Evolutionary conservation across 768 basidiomycete genomes (phyloP).

Genomic region (Boletus reticuloceps): DNA sequence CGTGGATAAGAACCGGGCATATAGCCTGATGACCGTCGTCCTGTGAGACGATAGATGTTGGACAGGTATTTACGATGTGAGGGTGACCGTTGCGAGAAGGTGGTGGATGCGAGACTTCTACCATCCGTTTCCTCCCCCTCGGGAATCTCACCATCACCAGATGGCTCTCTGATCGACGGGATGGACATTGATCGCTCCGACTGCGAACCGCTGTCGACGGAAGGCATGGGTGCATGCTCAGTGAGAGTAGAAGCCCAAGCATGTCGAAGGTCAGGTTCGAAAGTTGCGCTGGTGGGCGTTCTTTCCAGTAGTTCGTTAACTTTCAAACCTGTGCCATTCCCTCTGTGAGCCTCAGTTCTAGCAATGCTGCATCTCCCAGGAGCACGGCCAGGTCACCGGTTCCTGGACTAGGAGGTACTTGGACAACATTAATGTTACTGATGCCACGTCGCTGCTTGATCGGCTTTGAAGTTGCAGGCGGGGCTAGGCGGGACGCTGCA

Average conservation of each 20-base stretch:
- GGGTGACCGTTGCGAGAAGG: slow-evolving; percentile 52
- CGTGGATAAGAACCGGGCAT: slow-evolving; percentile 46
- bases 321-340: slow-evolving; percentile 30
- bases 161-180: slow-evolving; percentile 30
- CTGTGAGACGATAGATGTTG: slow-evolving; percentile 45
- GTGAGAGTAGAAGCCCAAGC: slow-evolving; percentile 22
- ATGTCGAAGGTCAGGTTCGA: slow-evolving; percentile 20
- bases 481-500: slow-evolving; percentile 9
- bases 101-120: slow-evolving; percentile 33
- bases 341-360: slow-evolving; percentile 52
- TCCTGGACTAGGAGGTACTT: slow-evolving; percentile 46
- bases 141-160: slow-evolving; percentile 20
- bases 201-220: slow-evolving; percentile 19
- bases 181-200: slow-evolving; percentile 30
- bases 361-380: slow-evolving; percentile 54
- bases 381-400: slow-evolving; percentile 52
- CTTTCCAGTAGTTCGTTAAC: slow-evolving; percentile 8
- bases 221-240: slow-evolving; percentile 13
- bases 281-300: slow-evolving; percentile 28
- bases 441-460: slow-evolving; percentile 29
- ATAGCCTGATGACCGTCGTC: slow-evolving; percentile 37
- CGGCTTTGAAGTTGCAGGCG: slow-evolving; percentile 28
- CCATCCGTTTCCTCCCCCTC: slow-evolving; percentile 30
- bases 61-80: slow-evolving; percentile 46
- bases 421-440: slow-evolving; percentile 14